Evolutionary conservation across 2,329 filamentous ascomycete species (phyloP).

Genomic region (Pseudocercospora macadamiae): DNA sequence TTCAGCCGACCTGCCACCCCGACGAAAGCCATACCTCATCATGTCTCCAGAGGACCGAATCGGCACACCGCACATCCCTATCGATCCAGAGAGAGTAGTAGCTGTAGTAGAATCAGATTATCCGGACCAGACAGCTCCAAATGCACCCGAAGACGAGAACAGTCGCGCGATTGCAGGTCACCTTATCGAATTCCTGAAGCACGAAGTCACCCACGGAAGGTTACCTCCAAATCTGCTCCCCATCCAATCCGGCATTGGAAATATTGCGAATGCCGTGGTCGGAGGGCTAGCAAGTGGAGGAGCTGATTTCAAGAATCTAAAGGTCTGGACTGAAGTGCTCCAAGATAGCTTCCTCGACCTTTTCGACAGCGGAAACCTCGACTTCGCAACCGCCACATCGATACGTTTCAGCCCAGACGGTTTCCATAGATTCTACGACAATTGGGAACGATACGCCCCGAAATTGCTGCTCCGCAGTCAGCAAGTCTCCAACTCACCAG

Average conservation of each 20-base stretch:
- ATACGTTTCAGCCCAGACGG: slow-evolving; percentile 90
- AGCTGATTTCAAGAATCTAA: slow-evolving; percentile 83
- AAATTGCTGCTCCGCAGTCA: slow-evolving; percentile 87
- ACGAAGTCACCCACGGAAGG: slow-evolving; percentile 78
- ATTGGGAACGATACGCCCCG: slow-evolving; percentile 77
- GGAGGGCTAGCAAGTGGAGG: slow-evolving; percentile 73
- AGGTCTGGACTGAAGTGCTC: slow-evolving; percentile 91
- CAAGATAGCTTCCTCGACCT: slow-evolving; percentile 93
- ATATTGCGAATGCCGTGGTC: slow-evolving; percentile 90
- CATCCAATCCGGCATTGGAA: slow-evolving; percentile 85
- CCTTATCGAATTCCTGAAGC: slow-evolving; percentile 82
- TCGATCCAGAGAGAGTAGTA: slow-evolving; percentile 82
- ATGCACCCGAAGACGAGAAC: slow-evolving; percentile 72
- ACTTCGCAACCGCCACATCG: slow-evolving; percentile 87
- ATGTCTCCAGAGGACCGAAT: slow-evolving; percentile 86
- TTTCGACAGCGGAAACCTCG: slow-evolving; percentile 83
- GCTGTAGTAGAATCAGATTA: slow-evolving; percentile 85
- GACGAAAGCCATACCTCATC: slow-evolving; percentile 81
- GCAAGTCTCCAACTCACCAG: slow-evolving; percentile 84
- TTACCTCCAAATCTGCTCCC: slow-evolving; percentile 77
- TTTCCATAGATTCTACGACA: slow-evolving; percentile 87
- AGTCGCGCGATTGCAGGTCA: slow-evolving; percentile 75
- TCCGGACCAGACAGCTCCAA: slow-evolving; percentile 74
- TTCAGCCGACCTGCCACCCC: slow-evolving; percentile 79
- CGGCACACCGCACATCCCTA: slow-evolving; percentile 77